These are phyloP conservation scores for Pachyrhizus erosus DNA, from an alignment of 306 rosid species.

Conservation along the genomic window DNA sequence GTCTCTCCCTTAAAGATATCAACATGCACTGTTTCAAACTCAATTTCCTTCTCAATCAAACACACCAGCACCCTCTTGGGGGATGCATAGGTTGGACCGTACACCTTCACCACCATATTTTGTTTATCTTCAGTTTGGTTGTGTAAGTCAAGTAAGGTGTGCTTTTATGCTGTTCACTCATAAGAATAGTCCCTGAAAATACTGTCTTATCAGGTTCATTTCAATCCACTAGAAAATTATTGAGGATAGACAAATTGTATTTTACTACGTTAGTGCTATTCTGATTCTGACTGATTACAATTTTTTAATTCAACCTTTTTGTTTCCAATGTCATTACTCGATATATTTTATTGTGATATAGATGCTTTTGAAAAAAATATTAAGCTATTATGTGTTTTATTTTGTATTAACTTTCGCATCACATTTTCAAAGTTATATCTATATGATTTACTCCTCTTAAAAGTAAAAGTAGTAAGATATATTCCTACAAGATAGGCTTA, in stretches of 20 bases:
- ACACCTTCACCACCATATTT: conserved; percentile 57
- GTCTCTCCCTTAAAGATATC: conserved; percentile 57
- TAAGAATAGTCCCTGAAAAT: background rate
- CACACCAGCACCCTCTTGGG: conserved; percentile 59
- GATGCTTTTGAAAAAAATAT: too few species aligned
- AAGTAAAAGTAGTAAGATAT: too few species aligned
- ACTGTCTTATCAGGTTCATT: background rate
- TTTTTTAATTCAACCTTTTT: background rate
- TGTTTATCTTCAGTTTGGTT: background rate
- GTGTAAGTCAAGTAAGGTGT: background rate
- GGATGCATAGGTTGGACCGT: conserved; percentile 53
- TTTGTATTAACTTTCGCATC: too few species aligned
- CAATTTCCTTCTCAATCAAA: conserved; percentile 59
- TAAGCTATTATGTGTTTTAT: too few species aligned
- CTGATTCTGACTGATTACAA: background rate
- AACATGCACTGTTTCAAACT: conserved; percentile 52
- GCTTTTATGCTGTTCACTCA: background rate
- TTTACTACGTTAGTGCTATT: background rate
- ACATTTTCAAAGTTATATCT: too few species aligned
- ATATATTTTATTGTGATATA: too few species aligned
- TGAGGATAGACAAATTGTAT: background rate
- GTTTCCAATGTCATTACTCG: background rate
- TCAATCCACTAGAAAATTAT: background rate
- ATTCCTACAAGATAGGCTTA: too few species aligned
- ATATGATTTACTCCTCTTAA: too few species aligned